These are phyloP conservation scores for Hygrocybe coccinea DNA, from an alignment of 768 basidiomycete genomes.

Conservation along the genomic window DNA sequence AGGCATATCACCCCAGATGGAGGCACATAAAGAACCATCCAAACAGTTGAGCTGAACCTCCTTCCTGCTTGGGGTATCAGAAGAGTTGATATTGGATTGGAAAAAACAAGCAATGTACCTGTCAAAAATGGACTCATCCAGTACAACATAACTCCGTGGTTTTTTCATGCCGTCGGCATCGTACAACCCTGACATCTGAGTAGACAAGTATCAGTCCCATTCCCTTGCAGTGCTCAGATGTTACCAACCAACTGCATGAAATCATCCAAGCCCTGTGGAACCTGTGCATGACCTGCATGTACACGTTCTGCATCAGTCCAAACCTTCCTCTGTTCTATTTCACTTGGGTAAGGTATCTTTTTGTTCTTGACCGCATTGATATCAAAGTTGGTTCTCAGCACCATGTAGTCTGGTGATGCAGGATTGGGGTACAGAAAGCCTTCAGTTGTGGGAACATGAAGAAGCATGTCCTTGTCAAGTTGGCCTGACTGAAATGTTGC, in stretches of 20 bases:
- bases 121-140: not conserved
- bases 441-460: not conserved
- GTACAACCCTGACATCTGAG: not conserved
- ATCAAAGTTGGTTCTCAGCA: not conserved
- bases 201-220: not conserved
- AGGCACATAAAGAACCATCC: not conserved
- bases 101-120: not conserved
- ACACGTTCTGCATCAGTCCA: not conserved
- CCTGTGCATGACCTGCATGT: not conserved
- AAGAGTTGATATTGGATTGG: not conserved
- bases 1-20: slow-evolving; percentile 1
- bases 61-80: not conserved
- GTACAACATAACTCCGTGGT: not conserved
- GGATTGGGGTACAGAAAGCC: not conserved
- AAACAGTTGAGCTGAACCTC: not conserved
- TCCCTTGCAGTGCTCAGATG: not conserved
- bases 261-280: not conserved
- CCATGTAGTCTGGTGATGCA: not conserved
- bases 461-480: not conserved
- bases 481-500: not conserved
- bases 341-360: slow-evolving; percentile 1
- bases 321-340: not conserved
- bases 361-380: not conserved
- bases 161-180: not conserved
- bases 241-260: not conserved